Evolutionary conservation across 257 asterid genomes (phyloP), one percentile per base, ranked within the genome.

Genomic region (Solanum verrucosum): DNA sequence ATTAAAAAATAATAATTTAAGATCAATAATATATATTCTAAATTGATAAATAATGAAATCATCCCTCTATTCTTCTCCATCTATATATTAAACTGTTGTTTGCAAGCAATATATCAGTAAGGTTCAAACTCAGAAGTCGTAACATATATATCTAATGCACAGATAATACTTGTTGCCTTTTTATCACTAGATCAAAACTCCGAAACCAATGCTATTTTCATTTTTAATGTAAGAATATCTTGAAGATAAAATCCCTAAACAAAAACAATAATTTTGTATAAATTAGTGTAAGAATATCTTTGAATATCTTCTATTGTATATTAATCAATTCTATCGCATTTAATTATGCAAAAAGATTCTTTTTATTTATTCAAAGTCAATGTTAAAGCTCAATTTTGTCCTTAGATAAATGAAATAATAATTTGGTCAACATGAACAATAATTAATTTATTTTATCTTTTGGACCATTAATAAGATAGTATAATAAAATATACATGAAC

Each of bases 131-230:
- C 6, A 7, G 0, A 68, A 68, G 2, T 14, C 3, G 0, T 7
- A 70, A 31, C 46, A 40, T 3, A 8, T 4, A 29, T 71, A 34
- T 72, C 10, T 56, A 18, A 72, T 8, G 1, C 44, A 8, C 6
- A 16, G 0, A 18, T 70, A 70, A 15, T 1, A 29, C 2, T 1
- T 6, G 0, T 31, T 14, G 13, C 13, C 0, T 15, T 31, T 3
- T 33, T 18, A 72, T 2, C 3, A 72, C 7, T 18, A 72, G 16
- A 33, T 33, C 14, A 33, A 71, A 72, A 72, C 14, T 16, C 0
- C 5, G 4, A 9, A 8, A 71, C 13, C 2, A 3, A 31, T 33
- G 6, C 20, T 10, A 11, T 75, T 75, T 37, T 75, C 1, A 75
- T 75, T 75, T n/a, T 5, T 11, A 3, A 3, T 6, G 21, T 37